These are phyloP conservation scores for Cryptococcus jaspeensis DNA, from an alignment of 1,284 basidiomycete genomes.

Conservation along the genomic window DNA sequence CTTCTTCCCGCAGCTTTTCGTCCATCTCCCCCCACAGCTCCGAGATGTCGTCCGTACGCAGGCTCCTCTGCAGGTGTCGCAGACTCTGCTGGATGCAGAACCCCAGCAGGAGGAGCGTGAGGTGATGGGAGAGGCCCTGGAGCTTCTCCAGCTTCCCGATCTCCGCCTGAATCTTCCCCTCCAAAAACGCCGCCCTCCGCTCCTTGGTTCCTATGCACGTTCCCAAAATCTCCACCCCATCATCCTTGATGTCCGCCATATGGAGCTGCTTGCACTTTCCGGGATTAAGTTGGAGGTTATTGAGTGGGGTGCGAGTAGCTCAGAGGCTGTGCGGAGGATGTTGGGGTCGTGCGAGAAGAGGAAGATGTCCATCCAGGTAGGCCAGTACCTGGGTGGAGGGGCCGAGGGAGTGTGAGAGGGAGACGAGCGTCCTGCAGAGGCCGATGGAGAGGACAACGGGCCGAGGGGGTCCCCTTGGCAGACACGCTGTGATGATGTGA, in stretches of 20 bases:
- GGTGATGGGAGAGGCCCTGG: not conserved
- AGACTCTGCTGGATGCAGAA: not conserved
- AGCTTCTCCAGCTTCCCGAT: not conserved
- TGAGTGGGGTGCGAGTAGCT: too few species aligned
- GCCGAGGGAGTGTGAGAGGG: slow-evolving; percentile 1
- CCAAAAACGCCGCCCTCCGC: not conserved
- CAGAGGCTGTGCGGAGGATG: not conserved
- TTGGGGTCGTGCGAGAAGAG: slow-evolving; percentile 9
- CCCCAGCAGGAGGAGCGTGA: not conserved
- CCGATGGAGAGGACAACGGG: slow-evolving; percentile 25
- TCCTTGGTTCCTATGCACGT: not conserved
- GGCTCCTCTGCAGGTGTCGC: not conserved
- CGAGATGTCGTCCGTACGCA: not conserved
- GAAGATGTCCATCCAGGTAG: slow-evolving; percentile 27
- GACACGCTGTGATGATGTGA: slow-evolving; percentile 10
- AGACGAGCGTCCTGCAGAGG: slow-evolving; percentile 8
- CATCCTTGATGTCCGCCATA: not conserved
- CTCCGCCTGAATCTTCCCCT: not conserved
- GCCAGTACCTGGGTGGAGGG: slow-evolving; percentile 9
- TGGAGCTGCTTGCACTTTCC: not conserved
- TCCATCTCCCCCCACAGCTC: not conserved
- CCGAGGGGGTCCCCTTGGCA: slow-evolving; percentile 28
- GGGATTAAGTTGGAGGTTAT: not conserved
- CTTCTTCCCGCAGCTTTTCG: not conserved
- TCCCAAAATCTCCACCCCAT: not conserved